phyloP scores from a whole-genome alignment of 2,329 filamentous ascomycete genomes.

The Raffaelea deltoideospora region DNA sequence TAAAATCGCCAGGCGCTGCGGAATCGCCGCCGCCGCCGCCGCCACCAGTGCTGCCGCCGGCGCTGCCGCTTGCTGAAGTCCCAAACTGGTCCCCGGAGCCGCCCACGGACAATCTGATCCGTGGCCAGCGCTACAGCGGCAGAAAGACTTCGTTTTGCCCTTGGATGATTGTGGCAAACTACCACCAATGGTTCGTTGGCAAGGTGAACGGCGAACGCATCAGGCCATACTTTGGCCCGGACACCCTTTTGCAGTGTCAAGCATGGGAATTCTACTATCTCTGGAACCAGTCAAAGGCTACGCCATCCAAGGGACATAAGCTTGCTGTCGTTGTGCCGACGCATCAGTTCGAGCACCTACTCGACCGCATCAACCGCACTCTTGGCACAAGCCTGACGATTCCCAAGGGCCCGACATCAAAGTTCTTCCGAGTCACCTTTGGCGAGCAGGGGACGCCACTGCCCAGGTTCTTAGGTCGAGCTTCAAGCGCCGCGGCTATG shows the following conservation, averaged over 20 bases:
- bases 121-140: constrained; percentile 1
- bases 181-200: constrained; percentile 44
- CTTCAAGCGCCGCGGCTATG: constrained; percentile 24
- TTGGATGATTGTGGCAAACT: constrained; percentile 38
- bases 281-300: constrained; percentile 32
- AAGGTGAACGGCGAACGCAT: constrained; percentile 33
- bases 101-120: not conserved
- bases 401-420: constrained; percentile 30
- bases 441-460: constrained; percentile 40
- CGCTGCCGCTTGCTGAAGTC: too few species aligned
- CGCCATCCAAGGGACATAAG: constrained; percentile 29
- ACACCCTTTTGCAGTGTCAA: constrained; percentile 40
- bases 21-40: too few species aligned
- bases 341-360: constrained; percentile 46
- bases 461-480: constrained; percentile 53
- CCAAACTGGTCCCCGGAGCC: too few species aligned
- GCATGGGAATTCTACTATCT: constrained; percentile 68
- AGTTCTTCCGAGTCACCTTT: constrained; percentile 49
- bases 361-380: constrained; percentile 48
- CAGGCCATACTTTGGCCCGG: constrained; percentile 36
- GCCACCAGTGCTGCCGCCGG: too few species aligned
- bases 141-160: constrained; percentile 24
- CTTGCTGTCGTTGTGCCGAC: constrained; percentile 57
- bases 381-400: constrained; percentile 40
- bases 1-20: too few species aligned